Evolutionary conservation across 2,329 filamentous ascomycete species (phyloP).

Genomic region (Penicillium sp.): DNA sequence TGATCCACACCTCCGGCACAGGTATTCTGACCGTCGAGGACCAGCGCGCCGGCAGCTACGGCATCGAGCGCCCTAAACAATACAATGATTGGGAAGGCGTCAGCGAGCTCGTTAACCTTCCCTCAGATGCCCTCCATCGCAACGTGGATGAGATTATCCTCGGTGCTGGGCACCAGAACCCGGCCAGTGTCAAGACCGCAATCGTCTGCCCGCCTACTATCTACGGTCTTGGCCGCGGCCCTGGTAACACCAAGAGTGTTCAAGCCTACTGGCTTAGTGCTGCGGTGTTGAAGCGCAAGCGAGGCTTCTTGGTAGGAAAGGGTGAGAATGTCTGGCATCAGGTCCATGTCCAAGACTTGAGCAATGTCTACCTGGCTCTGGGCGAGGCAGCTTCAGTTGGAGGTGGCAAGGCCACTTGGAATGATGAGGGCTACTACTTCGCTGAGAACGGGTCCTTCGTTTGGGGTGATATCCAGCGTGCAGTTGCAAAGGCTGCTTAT

Average conservation of each 20-base stretch:
- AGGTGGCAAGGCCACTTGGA: constrained; percentile 42
- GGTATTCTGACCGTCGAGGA: constrained; percentile 45
- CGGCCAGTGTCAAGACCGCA: constrained; percentile 35
- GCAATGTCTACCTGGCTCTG: constrained; percentile 36
- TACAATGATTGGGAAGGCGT: constrained; percentile 48
- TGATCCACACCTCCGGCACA: constrained; percentile 47
- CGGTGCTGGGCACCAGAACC: constrained; percentile 23
- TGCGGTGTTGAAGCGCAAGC: constrained; percentile 36
- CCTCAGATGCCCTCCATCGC: constrained; percentile 41
- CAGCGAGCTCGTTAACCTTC: constrained; percentile 41
- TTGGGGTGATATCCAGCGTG: constrained; percentile 41
- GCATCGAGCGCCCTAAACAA: constrained; percentile 42
- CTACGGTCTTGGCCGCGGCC: constrained; percentile 40
- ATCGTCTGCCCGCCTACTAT: constrained; percentile 43
- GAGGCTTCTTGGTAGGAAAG: constrained; percentile 40
- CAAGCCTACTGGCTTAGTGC: constrained; percentile 42
- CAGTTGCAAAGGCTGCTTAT: constrained; percentile 46
- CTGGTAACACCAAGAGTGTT: constrained; percentile 40
- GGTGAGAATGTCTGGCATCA: constrained; percentile 43
- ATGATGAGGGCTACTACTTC: constrained; percentile 49
- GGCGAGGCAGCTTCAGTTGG: constrained; percentile 40
- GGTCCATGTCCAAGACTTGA: constrained; percentile 43
- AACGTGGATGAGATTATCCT: constrained; percentile 43
- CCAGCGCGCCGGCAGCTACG: constrained; percentile 37
- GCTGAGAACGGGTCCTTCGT: constrained; percentile 43